Evolutionary conservation across 192 early-diverging fungal genomes (phyloP), one percentile per base, ranked within the genome.

Genomic region (Backusella westeae): DNA sequence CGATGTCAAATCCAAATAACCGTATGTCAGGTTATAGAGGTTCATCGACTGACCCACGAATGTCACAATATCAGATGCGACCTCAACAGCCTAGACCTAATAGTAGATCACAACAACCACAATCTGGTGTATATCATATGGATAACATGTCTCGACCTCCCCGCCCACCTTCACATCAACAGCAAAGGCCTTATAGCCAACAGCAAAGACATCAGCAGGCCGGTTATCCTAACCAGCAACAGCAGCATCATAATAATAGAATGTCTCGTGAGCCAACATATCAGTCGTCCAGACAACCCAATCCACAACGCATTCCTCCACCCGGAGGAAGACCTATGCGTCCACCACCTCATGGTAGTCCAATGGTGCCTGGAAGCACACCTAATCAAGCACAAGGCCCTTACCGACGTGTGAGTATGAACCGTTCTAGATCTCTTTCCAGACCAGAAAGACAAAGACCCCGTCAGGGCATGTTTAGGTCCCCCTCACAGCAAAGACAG

Each of bases 401-500:
- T 26, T 78, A 78, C 67, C 77, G 71, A 26, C 63, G 77, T 52
- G 71, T 72, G 63, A 53, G 79, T 66, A 38, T 87, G 10, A 69
- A 74, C n/a, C 72, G 84, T 46, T 75, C 81, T 8, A 74, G 80
- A 14, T 88, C 87, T 3, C 67, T 88, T 41, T 83, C 83, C 39
- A 78, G 83, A n/a, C 87, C 87, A 26, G 87, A 88, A 72, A 79
- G 87, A 41, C 80, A 88, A 44, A 73, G 87, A 75, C 87, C 84
- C 36, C 80, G 84, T 26, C 79, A 59, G 15, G 83, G 83, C 14
- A 84, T 88, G 78, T 53, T 88, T n/a, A 78, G 84, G 29, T 75
- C 77, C 36, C 84, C 68, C 68, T 78, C 52, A 67, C 81, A 67
- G 49, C 72, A 82, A 82, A 72, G 59, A 68, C 72, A 59, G 32